Evolutionary conservation across 1,284 basidiomycete genomes (phyloP).

Genomic region (Acaromyces ingoldii): DNA sequence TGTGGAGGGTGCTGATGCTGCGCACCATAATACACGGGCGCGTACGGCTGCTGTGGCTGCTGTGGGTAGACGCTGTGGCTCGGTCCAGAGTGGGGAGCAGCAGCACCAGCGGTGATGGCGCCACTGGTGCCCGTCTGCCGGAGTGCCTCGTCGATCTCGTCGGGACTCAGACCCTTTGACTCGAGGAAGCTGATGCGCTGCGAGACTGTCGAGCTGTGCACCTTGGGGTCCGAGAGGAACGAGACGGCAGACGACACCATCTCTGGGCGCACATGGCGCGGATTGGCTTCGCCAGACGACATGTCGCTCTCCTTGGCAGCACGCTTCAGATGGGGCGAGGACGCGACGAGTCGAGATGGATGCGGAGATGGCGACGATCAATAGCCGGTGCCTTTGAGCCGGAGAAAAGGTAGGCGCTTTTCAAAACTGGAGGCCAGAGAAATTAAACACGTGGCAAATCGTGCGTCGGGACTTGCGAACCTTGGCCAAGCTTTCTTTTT

Average conservation of each 20-base stretch:
- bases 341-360: too few relatives aligned
- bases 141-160: conserved; percentile 84
- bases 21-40: background rate
- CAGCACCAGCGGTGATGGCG: conserved; percentile 1
- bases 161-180: conserved; percentile 76
- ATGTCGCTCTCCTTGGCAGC: too few relatives aligned
- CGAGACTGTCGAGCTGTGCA: conserved; percentile 66
- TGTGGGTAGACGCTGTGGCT: conserved; percentile 8
- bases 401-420: too few relatives aligned
- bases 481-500: too few relatives aligned
- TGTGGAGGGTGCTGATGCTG: background rate
- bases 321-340: too few relatives aligned
- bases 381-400: too few relatives aligned
- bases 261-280: conserved; percentile 26
- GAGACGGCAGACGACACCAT: conserved; percentile 44
- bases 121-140: conserved; percentile 52
- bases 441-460: too few relatives aligned
- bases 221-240: conserved; percentile 55
- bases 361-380: too few relatives aligned
- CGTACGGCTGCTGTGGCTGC: conserved; percentile 8
- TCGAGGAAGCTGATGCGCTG: conserved; percentile 89
- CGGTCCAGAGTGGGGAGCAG: background rate
- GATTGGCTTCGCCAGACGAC: background rate
- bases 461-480: too few relatives aligned
- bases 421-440: too few relatives aligned